A percentile compares a stretch with the other conserved stretches of the same genome.
phyloP scores from a whole-genome alignment of 2,329 filamentous ascomycete species.

The Metarhizium robertsii region DNA sequence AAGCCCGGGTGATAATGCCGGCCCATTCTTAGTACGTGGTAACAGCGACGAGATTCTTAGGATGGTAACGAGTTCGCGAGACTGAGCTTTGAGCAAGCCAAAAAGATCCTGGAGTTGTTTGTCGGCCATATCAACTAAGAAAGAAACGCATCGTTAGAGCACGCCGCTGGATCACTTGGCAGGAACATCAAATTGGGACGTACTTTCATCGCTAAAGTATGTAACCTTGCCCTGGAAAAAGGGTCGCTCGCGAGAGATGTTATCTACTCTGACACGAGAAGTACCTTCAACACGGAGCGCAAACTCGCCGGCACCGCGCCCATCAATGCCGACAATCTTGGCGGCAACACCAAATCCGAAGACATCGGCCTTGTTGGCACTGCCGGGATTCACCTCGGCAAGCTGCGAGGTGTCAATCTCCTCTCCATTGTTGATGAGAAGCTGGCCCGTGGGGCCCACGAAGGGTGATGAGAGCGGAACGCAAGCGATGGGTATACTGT shows the following conservation, averaged over 20 bases:
- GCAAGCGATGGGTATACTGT: conserved; percentile 72
- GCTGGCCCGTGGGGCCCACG: conserved; percentile 65
- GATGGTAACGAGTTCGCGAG: conserved; percentile 76
- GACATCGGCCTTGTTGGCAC: conserved; percentile 60
- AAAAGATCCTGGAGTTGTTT: conserved; percentile 63
- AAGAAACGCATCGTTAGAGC: background rate
- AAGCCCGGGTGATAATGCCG: conserved; percentile 70
- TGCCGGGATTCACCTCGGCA: conserved; percentile 45
- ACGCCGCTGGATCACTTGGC: background rate
- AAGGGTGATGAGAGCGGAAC: conserved; percentile 73
- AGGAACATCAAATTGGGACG: conserved; percentile 13
- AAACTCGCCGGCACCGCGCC: conserved; percentile 65
- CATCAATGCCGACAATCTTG: conserved; percentile 70
- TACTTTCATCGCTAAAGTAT: conserved; percentile 61
- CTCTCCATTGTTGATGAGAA: conserved; percentile 58
- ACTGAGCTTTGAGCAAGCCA: conserved; percentile 70
- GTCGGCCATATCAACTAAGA: conserved; percentile 32
- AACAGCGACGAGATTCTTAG: conserved; percentile 80
- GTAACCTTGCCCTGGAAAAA: conserved; percentile 79
- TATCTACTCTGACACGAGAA: conserved; percentile 63
- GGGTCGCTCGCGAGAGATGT: conserved; percentile 59
- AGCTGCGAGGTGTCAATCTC: conserved; percentile 33
- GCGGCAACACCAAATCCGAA: conserved; percentile 77
- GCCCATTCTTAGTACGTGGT: conserved; percentile 54
- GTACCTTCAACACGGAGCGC: conserved; percentile 80